Evolutionary conservation across 2,329 filamentous ascomycete species (phyloP).

Genomic region (Ilyonectria robusta): DNA sequence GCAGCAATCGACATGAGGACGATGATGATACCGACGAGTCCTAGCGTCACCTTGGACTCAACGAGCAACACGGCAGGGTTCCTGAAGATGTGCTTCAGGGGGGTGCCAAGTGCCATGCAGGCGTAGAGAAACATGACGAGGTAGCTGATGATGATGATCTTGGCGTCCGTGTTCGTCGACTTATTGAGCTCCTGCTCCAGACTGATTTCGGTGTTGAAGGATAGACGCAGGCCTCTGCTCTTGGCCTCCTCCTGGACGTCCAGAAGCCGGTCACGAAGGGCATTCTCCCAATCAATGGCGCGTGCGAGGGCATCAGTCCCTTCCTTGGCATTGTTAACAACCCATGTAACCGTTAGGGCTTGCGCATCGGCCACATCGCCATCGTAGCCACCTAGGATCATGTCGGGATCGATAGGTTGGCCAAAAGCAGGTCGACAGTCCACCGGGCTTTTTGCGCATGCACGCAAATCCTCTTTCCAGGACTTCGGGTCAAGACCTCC

Average conservation of each 20-base stretch:
- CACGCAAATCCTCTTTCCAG: constrained; percentile 81
- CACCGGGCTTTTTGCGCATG: constrained; percentile 85
- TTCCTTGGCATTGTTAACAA: constrained; percentile 88
- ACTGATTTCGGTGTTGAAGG: constrained; percentile 96
- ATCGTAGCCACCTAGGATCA: constrained; percentile 87
- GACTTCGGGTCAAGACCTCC: constrained; percentile 56
- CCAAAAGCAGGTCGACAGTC: constrained; percentile 90
- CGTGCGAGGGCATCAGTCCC: constrained; percentile 77
- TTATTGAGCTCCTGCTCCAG: constrained; percentile 97
- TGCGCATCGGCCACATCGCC: constrained; percentile 79
- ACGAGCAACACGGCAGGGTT: constrained; percentile 90
- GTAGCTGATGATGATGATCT: constrained; percentile 96
- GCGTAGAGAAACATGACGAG: constrained; percentile 99
- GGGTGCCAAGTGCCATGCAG: constrained; percentile 91
- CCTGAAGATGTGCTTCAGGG: constrained; percentile 80
- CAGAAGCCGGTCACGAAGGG: constrained; percentile 80
- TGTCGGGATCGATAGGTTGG: constrained; percentile 87
- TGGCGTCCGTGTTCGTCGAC: constrained; percentile 97
- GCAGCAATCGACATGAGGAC: constrained; percentile 98
- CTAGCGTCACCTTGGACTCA: constrained; percentile 96
- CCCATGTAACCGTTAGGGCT: constrained; percentile 93
- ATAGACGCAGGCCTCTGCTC: constrained; percentile 85
- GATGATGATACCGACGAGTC: constrained; percentile 94
- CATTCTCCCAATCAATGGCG: constrained; percentile 92
- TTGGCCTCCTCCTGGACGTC: constrained; percentile 85